These are phyloP conservation scores for Moesziomyces globuligerus DNA, from an alignment of 1,284 basidiomycete species.

Conservation along the genomic window DNA sequence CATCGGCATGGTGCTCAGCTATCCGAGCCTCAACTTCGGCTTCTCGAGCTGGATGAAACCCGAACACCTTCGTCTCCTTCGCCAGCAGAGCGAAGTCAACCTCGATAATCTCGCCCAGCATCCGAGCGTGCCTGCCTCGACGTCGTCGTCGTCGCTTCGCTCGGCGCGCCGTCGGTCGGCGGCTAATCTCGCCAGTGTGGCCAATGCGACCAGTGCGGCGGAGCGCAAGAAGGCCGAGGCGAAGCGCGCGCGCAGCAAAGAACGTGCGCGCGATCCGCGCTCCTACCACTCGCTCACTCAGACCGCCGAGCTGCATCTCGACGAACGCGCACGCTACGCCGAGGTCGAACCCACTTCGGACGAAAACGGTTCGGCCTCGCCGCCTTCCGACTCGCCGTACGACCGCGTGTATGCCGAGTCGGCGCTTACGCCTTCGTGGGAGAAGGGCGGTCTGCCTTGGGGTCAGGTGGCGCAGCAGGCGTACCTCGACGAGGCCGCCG, in stretches of 20 bases:
- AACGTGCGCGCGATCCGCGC: slow-evolving; percentile 26
- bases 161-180: slow-evolving; percentile 23
- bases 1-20: slow-evolving; percentile 81
- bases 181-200: slow-evolving; percentile 27
- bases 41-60: slow-evolving; percentile 93
- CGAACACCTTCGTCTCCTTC: slow-evolving; percentile 81
- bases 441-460: slow-evolving; percentile 39
- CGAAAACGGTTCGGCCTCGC: slow-evolving; percentile 25
- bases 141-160: slow-evolving; percentile 23
- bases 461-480: slow-evolving; percentile 37
- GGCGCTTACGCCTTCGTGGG: slow-evolving; percentile 36
- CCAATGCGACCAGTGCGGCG: slow-evolving; percentile 8
- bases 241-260: slow-evolving; percentile 30
- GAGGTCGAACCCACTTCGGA: slow-evolving; percentile 54
- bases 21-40: slow-evolving; percentile 85
- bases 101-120: slow-evolving; percentile 49
- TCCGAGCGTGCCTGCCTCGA: slow-evolving; percentile 6
- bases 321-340: slow-evolving; percentile 57
- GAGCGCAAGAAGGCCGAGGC: slow-evolving; percentile 36
- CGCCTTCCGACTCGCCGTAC: slow-evolving; percentile 23
- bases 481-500: slow-evolving; percentile 23
- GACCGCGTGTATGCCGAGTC: slow-evolving; percentile 30
- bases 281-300: slow-evolving; percentile 54
- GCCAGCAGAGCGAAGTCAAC: slow-evolving; percentile 70
- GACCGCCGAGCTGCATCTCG: slow-evolving; percentile 59